Conservation (phyloP, 108 stramenopile genomes). For the Fragilaria crotonensis region DNA sequence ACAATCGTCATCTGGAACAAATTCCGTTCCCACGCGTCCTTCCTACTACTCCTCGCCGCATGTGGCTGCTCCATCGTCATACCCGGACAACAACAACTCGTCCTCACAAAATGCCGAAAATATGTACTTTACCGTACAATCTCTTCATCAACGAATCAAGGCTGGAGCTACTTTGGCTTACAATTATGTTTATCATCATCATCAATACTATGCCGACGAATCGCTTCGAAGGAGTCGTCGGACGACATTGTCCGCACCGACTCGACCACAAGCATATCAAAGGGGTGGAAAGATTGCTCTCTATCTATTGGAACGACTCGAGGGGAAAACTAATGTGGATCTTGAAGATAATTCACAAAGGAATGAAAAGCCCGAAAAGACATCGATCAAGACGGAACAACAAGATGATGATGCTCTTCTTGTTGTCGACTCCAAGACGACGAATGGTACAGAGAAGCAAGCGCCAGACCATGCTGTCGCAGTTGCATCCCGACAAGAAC, state of each 20-base stretch:
- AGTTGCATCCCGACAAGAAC: too few species aligned
- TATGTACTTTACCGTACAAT: background rate
- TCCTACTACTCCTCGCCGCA: background rate
- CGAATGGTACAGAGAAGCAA: too few species aligned
- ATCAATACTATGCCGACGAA: background rate
- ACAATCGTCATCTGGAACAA: background rate
- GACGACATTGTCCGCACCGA: background rate
- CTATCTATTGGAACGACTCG: constrained; percentile 19
- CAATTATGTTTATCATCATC: constrained; percentile 8
- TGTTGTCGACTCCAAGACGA: too few species aligned
- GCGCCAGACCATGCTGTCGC: too few species aligned
- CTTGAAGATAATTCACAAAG: too few species aligned
- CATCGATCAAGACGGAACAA: constrained; percentile 3
- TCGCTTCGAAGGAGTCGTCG: background rate
- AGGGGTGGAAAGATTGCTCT: constrained; percentile 34
- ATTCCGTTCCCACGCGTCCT: background rate
- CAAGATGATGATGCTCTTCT: too few species aligned
- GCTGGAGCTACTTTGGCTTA: constrained; percentile 24
- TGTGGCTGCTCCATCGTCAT: background rate
- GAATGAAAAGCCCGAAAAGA: too few species aligned
- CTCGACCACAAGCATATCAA: constrained; percentile 19
- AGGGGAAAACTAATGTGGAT: constrained; percentile 14
- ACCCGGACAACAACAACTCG: background rate
- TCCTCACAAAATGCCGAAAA: too few species aligned
- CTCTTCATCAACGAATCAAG: constrained; percentile 17